Evolutionary conservation across 345 rosid species (phyloP).

Genomic region (Rhodamnia rubescens): DNA sequence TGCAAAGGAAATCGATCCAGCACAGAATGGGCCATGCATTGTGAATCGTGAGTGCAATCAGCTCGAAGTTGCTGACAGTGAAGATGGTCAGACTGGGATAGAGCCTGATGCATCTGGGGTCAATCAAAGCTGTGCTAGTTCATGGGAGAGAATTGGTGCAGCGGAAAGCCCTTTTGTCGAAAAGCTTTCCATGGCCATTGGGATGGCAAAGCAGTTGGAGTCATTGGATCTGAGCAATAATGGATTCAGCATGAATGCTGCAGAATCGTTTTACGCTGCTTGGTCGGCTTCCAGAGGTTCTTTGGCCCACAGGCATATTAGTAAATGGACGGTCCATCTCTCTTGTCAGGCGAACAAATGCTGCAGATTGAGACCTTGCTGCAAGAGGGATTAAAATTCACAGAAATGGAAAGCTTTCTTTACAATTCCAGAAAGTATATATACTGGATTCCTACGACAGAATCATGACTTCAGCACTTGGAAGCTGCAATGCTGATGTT

Average conservation of each 20-base stretch:
- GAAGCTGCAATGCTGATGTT: neutral
- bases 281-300: slow-evolving; percentile 49
- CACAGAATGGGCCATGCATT: slow-evolving; percentile 18
- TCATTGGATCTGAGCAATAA: slow-evolving; percentile 64
- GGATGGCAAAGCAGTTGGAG: slow-evolving; percentile 50
- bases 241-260: slow-evolving; percentile 35
- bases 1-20: slow-evolving; percentile 8
- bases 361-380: slow-evolving; percentile 58
- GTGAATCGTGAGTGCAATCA: slow-evolving; percentile 21
- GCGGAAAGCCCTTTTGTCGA: slow-evolving; percentile 23
- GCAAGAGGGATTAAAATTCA: slow-evolving; percentile 43
- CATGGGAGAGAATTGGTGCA: slow-evolving; percentile 21
- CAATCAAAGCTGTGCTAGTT: slow-evolving; percentile 38
- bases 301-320: slow-evolving; percentile 39
- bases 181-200: slow-evolving; percentile 51
- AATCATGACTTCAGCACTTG: neutral
- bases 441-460: neutral
- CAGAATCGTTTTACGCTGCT: slow-evolving; percentile 40
- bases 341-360: slow-evolving; percentile 39
- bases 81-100: slow-evolving; percentile 33
- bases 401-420: neutral
- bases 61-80: slow-evolving; percentile 87
- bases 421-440: neutral
- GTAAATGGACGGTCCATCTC: slow-evolving; percentile 49
- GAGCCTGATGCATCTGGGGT: slow-evolving; percentile 26